Percentiles rank a stretch among this genome's conserved stretches.
Conservation (phyloP, 257 asterid genomes). For the Mentha longifolia region DNA sequence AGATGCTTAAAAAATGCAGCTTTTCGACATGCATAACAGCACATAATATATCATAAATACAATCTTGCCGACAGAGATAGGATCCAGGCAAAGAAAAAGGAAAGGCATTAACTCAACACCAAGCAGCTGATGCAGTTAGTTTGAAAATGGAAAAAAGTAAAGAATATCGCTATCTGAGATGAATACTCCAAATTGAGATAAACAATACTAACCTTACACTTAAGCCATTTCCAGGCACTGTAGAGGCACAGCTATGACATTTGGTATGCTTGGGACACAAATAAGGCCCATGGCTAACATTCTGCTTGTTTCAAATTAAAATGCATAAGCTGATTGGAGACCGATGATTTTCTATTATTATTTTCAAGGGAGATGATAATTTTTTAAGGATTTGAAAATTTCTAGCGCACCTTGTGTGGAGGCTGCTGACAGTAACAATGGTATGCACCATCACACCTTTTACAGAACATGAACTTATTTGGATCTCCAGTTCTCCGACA, state of each 20-base stretch:
- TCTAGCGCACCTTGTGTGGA: conserved; percentile 82
- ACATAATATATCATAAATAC: no score
- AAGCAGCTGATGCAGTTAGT: neutral
- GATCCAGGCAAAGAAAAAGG: no score
- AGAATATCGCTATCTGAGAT: neutral
- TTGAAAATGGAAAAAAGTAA: neutral
- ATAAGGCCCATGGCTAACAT: conserved; percentile 90
- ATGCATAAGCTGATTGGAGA: conserved; percentile 30
- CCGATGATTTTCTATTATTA: neutral
- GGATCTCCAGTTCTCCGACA: conserved; percentile 95
- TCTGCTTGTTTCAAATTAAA: conserved; percentile 56
- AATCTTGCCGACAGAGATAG: no score
- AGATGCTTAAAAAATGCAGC: no score
- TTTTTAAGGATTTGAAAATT: conserved; percentile 20
- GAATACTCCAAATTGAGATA: conserved; percentile 18
- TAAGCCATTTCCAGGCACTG: conserved; percentile 94
- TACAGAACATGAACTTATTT: conserved; percentile 90
- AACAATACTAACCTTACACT: conserved; percentile 77
- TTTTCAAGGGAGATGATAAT: neutral
- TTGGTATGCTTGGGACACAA: conserved; percentile 93
- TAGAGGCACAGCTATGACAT: conserved; percentile 94
- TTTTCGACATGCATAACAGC: no score
- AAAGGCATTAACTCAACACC: neutral
- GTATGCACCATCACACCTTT: conserved; percentile 92
- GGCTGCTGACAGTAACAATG: conserved; percentile 99